These are phyloP conservation scores for Ceratopteris richardii DNA, from an alignment of 75 land plant genomes.

Conservation along the genomic window DNA sequence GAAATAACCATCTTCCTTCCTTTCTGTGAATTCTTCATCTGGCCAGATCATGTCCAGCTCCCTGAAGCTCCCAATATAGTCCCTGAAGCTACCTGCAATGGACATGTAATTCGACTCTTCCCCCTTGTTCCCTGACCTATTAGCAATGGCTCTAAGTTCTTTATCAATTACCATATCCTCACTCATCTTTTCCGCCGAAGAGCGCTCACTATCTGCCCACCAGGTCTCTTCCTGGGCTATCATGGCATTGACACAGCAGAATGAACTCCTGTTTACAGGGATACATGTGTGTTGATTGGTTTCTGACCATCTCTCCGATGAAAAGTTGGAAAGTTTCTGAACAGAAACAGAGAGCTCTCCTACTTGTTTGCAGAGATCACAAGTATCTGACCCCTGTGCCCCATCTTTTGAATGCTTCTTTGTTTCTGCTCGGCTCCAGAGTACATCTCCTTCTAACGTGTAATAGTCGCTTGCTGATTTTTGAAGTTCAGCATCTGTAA, in stretches of 20 bases:
- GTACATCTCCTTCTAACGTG: conserved; percentile 5
- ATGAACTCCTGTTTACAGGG: no score
- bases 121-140: conserved; percentile 6
- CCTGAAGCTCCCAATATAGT: neutral
- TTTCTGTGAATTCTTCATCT: neutral
- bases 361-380: neutral
- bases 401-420: neutral
- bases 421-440: neutral
- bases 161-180: neutral
- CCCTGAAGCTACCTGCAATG: conserved; percentile 4
- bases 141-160: neutral
- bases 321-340: neutral
- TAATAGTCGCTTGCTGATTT: conserved; percentile 2
- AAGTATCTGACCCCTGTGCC: neutral
- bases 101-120: conserved; percentile 8
- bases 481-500: conserved; percentile 9
- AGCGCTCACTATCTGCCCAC: neutral
- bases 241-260: no score
- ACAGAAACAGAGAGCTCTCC: neutral
- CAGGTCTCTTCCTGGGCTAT: no score
- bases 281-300: no score
- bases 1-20: neutral
- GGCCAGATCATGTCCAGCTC: neutral
- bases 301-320: neutral
- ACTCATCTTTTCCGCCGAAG: neutral